phyloP scores from a whole-genome alignment of 257 asterid genomes.

The Voacanga thouarsii region DNA sequence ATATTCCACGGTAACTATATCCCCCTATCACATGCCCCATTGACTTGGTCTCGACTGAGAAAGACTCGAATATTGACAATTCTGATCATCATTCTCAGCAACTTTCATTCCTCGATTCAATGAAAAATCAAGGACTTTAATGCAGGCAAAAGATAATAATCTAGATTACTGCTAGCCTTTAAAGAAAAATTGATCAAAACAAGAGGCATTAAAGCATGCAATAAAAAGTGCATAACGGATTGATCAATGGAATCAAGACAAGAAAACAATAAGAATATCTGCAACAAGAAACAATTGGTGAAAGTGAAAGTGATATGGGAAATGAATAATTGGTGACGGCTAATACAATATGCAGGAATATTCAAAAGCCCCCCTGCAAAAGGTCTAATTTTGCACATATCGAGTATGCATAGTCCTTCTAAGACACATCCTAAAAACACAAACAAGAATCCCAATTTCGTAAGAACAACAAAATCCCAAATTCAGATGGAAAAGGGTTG shows the following conservation, averaged over 20 bases:
- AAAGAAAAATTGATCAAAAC: not conserved
- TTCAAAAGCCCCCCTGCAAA: not conserved
- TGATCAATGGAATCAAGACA: not conserved
- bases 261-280: slow-evolving; percentile 1
- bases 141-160: not conserved
- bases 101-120: not conserved
- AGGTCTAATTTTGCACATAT: not conserved
- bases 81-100: not conserved
- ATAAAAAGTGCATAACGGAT: not conserved
- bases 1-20: not conserved
- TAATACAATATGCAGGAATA: not conserved
- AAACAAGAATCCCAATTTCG: not conserved
- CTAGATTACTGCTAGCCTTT: not conserved
- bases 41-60: not conserved
- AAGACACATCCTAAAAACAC: not conserved
- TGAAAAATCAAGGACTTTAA: not conserved
- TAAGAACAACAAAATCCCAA: not conserved
- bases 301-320: not conserved
- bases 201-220: not conserved
- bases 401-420: not conserved
- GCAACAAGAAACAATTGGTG: not conserved
- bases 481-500: not conserved
- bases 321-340: not conserved
- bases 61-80: not conserved
- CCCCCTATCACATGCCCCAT: not conserved